Conservation (phyloP, 2,329 filamentous ascomycete species). For the Botrytis aclada region DNA sequence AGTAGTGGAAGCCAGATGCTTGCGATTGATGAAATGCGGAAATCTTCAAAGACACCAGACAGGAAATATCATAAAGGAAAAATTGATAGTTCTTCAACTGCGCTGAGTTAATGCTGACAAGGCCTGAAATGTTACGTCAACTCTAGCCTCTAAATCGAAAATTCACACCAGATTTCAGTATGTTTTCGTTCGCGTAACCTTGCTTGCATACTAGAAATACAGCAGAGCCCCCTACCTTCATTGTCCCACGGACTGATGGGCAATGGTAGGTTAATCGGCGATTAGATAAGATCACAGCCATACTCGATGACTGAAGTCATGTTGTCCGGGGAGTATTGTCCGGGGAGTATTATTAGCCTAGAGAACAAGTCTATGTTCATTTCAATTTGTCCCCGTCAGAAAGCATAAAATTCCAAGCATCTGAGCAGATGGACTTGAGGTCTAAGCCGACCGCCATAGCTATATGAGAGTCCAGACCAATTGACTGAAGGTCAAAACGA, state of each 20-base stretch:
- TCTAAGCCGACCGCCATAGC: not conserved
- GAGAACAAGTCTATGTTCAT: not conserved
- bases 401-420: not conserved
- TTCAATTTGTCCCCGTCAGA: not conserved
- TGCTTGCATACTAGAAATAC: not conserved
- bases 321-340: not conserved
- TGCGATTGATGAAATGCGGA: not conserved
- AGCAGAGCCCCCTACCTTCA: not conserved
- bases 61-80: not conserved
- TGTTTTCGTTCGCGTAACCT: not conserved
- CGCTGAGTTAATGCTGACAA: not conserved
- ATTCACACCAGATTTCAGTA: not conserved
- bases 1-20: not conserved
- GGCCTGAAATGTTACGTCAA: not conserved
- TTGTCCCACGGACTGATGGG: not conserved
- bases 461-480: not conserved
- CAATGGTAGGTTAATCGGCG: not conserved
- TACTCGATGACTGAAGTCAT: not conserved
- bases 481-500: not conserved
- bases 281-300: slow-evolving; percentile 7
- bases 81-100: not conserved
- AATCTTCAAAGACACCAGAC: not conserved
- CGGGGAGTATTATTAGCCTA: not conserved
- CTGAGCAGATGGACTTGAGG: not conserved
- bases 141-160: not conserved